Evolutionary conservation across 768 basidiomycete species (phyloP).

Genomic region (Amanita jacksonii): DNA sequence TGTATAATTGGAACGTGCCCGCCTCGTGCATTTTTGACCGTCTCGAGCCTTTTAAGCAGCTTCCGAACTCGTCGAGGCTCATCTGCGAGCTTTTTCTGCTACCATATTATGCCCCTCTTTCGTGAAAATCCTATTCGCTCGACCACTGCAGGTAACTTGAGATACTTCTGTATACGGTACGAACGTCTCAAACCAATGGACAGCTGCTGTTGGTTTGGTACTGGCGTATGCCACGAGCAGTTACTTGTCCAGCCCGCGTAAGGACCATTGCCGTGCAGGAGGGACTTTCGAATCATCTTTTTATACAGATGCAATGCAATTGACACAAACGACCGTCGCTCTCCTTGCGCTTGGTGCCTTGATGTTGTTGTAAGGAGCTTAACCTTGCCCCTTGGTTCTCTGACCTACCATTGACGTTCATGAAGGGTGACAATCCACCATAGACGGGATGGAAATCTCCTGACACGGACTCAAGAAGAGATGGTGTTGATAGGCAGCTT

Average conservation of each 20-base stretch:
- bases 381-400: not conserved
- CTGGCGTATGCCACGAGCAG: slow-evolving; percentile 44
- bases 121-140: slow-evolving; percentile 38
- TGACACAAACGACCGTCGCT: slow-evolving; percentile 69
- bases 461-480: slow-evolving; percentile 69
- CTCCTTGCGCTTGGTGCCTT: slow-evolving; percentile 56
- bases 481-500: slow-evolving; percentile 61
- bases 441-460: slow-evolving; percentile 43
- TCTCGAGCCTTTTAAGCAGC: not conserved
- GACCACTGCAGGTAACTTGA: slow-evolving; percentile 26
- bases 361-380: slow-evolving; percentile 41
- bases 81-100: not conserved
- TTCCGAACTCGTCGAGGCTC: not conserved
- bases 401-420: not conserved
- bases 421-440: slow-evolving; percentile 62
- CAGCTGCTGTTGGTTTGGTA: slow-evolving; percentile 39
- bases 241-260: slow-evolving; percentile 38
- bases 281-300: not conserved
- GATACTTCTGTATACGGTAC: not conserved
- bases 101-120: slow-evolving; percentile 35
- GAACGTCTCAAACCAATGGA: not conserved
- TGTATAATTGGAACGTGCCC: slow-evolving; percentile 13
- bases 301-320: slow-evolving; percentile 44
- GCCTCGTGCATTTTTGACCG: slow-evolving; percentile 12
- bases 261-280: slow-evolving; percentile 10